Conservation (phyloP, 208 protist species). For the Wallacemonas sp. region DNA sequence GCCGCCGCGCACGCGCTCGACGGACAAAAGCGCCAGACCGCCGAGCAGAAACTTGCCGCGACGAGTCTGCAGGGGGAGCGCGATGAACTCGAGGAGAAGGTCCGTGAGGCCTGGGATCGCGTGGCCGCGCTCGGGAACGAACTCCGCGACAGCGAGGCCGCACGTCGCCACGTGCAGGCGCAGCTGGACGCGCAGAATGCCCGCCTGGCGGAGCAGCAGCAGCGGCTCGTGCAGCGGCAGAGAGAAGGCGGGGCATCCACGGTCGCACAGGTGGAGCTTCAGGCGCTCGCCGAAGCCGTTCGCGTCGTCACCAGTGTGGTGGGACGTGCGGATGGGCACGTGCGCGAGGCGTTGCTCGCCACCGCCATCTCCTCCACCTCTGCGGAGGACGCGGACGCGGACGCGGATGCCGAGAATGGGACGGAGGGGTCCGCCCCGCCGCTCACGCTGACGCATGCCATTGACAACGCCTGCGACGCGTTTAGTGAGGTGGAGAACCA, state of each 20-base stretch:
- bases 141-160: slow-evolving; percentile 28
- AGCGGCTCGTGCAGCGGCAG: slow-evolving; percentile 8
- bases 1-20: slow-evolving; percentile 29
- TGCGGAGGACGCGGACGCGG: neutral
- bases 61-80: slow-evolving; percentile 54
- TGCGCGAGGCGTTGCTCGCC: neutral
- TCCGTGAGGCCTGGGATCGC: slow-evolving; percentile 62
- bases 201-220: slow-evolving; percentile 30
- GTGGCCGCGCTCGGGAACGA: slow-evolving; percentile 40
- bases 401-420: neutral
- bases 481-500: neutral
- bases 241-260: slow-evolving; percentile 14
- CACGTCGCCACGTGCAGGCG: slow-evolving; percentile 24
- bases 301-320: neutral
- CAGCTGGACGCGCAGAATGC: slow-evolving; percentile 22
- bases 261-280: slow-evolving; percentile 15
- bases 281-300: slow-evolving; percentile 1
- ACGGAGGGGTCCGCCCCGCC: neutral
- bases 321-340: neutral
- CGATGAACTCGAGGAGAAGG: slow-evolving; percentile 56
- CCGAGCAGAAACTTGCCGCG: slow-evolving; percentile 33
- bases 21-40: slow-evolving; percentile 41
- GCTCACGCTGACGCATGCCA: neutral
- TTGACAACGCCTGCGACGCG: neutral
- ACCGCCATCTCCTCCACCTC: neutral